A percentile compares a stretch with the other conserved stretches of the same genome.
Conservation (phyloP, 2,329 filamentous ascomycete species). For the Penicillium hesseltinei region DNA sequence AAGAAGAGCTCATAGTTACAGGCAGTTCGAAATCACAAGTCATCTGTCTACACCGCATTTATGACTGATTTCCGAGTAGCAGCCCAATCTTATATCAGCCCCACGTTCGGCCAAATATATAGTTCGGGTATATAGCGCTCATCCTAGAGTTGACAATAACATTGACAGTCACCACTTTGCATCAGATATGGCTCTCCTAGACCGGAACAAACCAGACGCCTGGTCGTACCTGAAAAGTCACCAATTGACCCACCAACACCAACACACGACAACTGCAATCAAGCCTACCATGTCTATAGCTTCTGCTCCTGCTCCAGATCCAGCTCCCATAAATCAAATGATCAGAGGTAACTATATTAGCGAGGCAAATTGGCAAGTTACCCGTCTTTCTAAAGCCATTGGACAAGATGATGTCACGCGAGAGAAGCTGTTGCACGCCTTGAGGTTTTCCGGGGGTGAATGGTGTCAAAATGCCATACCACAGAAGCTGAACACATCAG, state of each 20-base stretch:
- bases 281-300: not conserved
- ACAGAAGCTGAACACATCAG: not conserved
- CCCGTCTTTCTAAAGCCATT: not conserved
- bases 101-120: not conserved
- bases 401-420: not conserved
- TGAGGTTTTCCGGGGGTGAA: not conserved
- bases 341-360: not conserved
- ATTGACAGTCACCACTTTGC: not conserved
- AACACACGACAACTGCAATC: not conserved
- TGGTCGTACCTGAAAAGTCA: not conserved
- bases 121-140: not conserved
- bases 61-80: not conserved
- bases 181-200: not conserved
- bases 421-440: not conserved
- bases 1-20: not conserved
- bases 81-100: not conserved
- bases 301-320: not conserved
- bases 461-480: not conserved
- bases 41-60: not conserved
- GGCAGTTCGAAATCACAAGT: not conserved
- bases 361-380: not conserved
- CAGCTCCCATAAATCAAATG: not conserved
- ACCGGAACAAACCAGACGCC: not conserved
- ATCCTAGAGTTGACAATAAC: not conserved
- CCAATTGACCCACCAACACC: not conserved